A percentile compares a stretch with the other conserved stretches of the same genome.
Evolutionary conservation across 2,329 filamentous ascomycete genomes (phyloP).

Genomic region (Scolecobasidium constrictum): DNA sequence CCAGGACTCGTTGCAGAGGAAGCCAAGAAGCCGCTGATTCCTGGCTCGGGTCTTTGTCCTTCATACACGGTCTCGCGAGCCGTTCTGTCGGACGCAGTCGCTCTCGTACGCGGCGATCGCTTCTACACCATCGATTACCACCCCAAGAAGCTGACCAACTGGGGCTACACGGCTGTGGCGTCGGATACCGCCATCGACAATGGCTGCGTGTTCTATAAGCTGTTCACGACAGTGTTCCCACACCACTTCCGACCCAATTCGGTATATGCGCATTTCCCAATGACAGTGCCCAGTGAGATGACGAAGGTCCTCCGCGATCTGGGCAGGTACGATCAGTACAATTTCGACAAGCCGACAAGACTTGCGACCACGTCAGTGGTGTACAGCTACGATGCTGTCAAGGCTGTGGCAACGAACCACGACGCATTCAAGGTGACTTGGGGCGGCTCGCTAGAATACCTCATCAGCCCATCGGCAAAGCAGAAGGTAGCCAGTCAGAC

Average conservation of each 20-base stretch:
- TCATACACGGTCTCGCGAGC: constrained; percentile 69
- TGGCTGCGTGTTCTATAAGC: constrained; percentile 76
- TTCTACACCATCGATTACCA: constrained; percentile 68
- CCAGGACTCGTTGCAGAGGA: constrained; percentile 68
- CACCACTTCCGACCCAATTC: constrained; percentile 68
- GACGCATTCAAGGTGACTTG: constrained; percentile 54
- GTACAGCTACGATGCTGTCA: constrained; percentile 49
- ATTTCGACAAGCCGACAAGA: constrained; percentile 50
- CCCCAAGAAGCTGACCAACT: constrained; percentile 66
- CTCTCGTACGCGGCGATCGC: constrained; percentile 66
- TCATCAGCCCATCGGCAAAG: constrained; percentile 48
- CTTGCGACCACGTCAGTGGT: constrained; percentile 44
- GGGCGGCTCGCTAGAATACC: constrained; percentile 50
- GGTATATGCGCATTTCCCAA: constrained; percentile 69
- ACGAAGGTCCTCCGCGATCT: constrained; percentile 57
- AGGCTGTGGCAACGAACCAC: constrained; percentile 49
- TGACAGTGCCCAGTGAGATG: constrained; percentile 62
- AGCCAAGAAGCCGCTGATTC: constrained; percentile 57
- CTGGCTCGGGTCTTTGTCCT: constrained; percentile 62
- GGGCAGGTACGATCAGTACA: constrained; percentile 56
- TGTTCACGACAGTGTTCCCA: constrained; percentile 70
- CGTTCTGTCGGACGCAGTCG: constrained; percentile 66
- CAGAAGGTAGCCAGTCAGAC: constrained; percentile 18
- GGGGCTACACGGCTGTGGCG: constrained; percentile 67
- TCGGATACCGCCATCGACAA: constrained; percentile 67